Base-by-base conservation (phyloP, 2,329 filamentous ascomycete genomes). In the Gaeumannomyces sp. region DNA sequence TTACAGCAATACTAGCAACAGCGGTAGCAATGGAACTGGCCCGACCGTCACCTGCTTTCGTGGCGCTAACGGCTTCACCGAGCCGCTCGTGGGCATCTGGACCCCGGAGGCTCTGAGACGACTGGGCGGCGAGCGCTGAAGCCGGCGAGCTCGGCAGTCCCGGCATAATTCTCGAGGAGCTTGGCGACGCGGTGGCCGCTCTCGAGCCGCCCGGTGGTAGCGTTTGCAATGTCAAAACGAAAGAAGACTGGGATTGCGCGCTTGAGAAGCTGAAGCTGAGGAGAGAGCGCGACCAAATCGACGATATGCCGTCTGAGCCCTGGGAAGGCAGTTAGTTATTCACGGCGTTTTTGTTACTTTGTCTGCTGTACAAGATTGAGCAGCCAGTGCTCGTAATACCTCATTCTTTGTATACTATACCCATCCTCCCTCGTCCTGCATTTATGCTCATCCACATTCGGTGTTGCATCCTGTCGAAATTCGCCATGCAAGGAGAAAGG, bases 51-150 rank as follows among this genome's bases (percentile, higher is more conserved):
- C 75, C 4, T 77, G 76, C 65, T 77, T 76, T 65, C 65, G 68
- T 1, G 74, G 75, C 53, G 63, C 31, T 0, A 66, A 72, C 7
- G 73, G 73, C 1, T 70, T 68, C 38, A 68, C 67, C 62, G 74
- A 78, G 69, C 76, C 76, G 6, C 67, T 77, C 8, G 63, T 78
- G 16, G 73, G 68, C 1, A 71, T 78, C 5, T 78, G 76, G 76
- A 68, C 71, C 5, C 70, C 74, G 1, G 66, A 72, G 25, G 74
- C 74, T 0, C 65, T 78, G 53, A 31, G 50, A 28, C 35, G 22
- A 25, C 50, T 63, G 3, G n/a, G 28, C 45, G 45, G 45, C 45
- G 4, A 7, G 45, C 45, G 22, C 45, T 6, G 11, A n/a, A 5
- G 45, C 45, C 6, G 45, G 45, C 45, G 45, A n/a, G 4, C 5